These are phyloP conservation scores for Pichia ethanolica DNA, from an alignment of 805 yeast species.

Conservation along the genomic window DNA sequence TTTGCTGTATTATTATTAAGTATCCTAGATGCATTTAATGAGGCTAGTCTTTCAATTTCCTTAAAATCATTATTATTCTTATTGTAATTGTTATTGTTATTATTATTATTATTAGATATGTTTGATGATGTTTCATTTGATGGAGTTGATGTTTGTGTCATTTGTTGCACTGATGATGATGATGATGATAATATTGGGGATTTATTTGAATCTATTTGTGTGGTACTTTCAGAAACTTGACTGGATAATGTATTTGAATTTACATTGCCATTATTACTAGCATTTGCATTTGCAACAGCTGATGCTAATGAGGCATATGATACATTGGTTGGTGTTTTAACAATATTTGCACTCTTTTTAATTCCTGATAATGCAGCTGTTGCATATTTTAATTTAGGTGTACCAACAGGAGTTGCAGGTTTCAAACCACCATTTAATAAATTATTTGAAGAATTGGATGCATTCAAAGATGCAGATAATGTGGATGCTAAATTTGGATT, in stretches of 20 bases:
- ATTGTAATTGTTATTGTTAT: no score
- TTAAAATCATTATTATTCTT: background rate
- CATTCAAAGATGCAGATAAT: slow-evolving; percentile 1
- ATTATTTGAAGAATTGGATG: slow-evolving; percentile 7
- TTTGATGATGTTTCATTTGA: no score
- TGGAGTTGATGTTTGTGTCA: background rate
- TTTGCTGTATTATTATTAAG: background rate
- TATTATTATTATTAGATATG: no score
- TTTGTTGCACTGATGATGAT: background rate
- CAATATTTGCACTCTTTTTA: slow-evolving; percentile 5
- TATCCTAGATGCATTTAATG: slow-evolving; percentile 3
- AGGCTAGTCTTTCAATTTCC: slow-evolving; percentile 3
- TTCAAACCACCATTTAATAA: slow-evolving; percentile 14
- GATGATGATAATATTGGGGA: no score
- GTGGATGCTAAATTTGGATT: slow-evolving; percentile 11
- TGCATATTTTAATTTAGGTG: slow-evolving; percentile 35
- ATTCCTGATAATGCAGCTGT: slow-evolving; percentile 25
- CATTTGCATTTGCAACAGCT: slow-evolving; percentile 3
- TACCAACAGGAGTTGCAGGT: slow-evolving; percentile 26
- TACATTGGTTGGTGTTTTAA: slow-evolving; percentile 5
- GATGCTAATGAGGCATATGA: slow-evolving; percentile 12
- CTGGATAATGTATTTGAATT: no score
- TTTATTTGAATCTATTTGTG: no score
- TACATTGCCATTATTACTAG: background rate
- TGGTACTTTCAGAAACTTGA: no score